Percentiles rank a stretch among this genome's conserved stretches.
Evolutionary conservation across 495 filamentous ascomycete species (phyloP).

Genomic region (Rusavskia elegans): DNA sequence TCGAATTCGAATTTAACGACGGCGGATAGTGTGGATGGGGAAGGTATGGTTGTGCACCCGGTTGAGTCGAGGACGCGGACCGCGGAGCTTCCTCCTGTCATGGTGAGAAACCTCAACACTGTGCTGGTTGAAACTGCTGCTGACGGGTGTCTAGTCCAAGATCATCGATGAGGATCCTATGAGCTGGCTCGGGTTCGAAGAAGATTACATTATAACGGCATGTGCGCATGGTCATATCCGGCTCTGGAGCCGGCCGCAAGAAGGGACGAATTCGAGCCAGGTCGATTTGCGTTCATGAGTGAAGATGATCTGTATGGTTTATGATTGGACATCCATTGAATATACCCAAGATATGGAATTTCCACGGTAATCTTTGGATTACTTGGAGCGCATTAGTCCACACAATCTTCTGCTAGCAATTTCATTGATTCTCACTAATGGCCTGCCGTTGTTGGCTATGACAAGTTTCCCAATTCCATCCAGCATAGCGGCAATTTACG

Average conservation of each 20-base stretch:
- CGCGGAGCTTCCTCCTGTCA: constrained; percentile 82
- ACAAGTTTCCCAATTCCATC: no score
- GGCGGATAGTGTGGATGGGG: constrained; percentile 28
- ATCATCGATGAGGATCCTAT: constrained; percentile 71
- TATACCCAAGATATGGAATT: no score
- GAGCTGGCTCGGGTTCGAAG: constrained; percentile 79
- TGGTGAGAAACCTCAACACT: constrained; percentile 35
- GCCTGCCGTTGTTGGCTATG: no score
- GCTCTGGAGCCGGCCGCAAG: constrained; percentile 69
- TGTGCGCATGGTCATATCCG: constrained; percentile 69
- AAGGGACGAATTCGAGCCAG: constrained; percentile 25
- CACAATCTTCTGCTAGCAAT: no score
- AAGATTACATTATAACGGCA: constrained; percentile 81
- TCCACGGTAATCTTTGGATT: no score
- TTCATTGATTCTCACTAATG: no score
- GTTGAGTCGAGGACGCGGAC: constrained; percentile 68
- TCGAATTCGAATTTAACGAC: constrained; percentile 44
- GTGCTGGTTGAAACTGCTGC: background rate
- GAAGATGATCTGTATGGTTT: no score
- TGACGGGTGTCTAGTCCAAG: constrained; percentile 44
- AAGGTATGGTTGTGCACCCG: constrained; percentile 46
- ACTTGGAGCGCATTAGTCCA: no score
- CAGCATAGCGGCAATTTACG: no score
- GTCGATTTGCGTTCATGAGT: constrained; percentile 6
- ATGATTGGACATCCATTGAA: no score